These are phyloP conservation scores for Steccherinum ochraceum DNA, from an alignment of 768 basidiomycete genomes.

Conservation along the genomic window DNA sequence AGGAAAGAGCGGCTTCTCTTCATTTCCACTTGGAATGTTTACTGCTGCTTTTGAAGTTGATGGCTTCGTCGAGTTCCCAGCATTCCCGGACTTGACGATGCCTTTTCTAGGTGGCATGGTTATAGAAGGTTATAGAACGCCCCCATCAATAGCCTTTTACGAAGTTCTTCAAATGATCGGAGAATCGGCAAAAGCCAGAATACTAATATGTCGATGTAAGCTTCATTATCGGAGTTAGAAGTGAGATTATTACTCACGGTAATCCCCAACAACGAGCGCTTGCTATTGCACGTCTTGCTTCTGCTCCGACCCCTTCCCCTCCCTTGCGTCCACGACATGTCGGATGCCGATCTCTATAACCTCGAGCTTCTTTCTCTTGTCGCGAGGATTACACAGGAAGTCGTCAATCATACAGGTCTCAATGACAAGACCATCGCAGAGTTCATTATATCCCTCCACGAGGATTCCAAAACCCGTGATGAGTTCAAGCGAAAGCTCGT, in stretches of 20 bases:
- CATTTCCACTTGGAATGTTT: slow-evolving; percentile 16
- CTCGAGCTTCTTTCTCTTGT: slow-evolving; percentile 92
- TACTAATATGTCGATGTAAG: too few relatives aligned
- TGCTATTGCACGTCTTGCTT: too few relatives aligned
- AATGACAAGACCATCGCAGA: slow-evolving; percentile 94
- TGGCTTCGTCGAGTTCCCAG: slow-evolving; percentile 76
- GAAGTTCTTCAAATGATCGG: too few relatives aligned
- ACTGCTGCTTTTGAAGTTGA: slow-evolving; percentile 13
- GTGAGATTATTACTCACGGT: too few relatives aligned
- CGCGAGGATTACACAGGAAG: slow-evolving; percentile 87
- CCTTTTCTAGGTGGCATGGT: slow-evolving; percentile 64
- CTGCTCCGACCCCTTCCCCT: too few relatives aligned
- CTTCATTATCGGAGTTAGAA: too few relatives aligned
- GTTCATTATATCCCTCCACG: slow-evolving; percentile 89
- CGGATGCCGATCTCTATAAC: slow-evolving; percentile 76
- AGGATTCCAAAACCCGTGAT: slow-evolving; percentile 66
- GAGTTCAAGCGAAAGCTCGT: slow-evolving; percentile 80
- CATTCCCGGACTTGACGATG: slow-evolving; percentile 84
- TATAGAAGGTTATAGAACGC: too few relatives aligned
- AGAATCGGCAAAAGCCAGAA: too few relatives aligned
- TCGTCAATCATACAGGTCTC: slow-evolving; percentile 78
- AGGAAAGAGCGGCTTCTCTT: slow-evolving; percentile 67
- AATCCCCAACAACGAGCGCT: too few relatives aligned
- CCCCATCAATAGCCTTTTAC: too few relatives aligned
- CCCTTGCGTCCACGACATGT: too few relatives aligned